phyloP scores from a whole-genome alignment of 2,329 filamentous ascomycete species.

The Monilinia fructigena region DNA sequence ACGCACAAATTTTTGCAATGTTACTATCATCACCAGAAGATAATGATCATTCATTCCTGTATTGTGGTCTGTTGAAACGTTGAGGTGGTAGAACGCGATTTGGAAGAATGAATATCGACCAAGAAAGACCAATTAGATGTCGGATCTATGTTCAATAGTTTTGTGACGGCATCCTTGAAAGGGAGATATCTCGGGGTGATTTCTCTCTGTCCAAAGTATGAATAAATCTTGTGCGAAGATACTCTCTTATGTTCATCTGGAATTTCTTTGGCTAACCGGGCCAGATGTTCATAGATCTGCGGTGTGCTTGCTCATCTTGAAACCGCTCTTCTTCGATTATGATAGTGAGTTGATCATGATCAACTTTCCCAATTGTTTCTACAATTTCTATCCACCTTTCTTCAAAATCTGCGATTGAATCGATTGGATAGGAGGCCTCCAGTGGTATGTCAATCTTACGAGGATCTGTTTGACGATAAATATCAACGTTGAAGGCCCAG shows the following conservation, averaged over 20 bases:
- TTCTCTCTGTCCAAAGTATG: constrained; percentile 15
- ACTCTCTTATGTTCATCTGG: constrained; percentile 2
- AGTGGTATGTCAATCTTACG: constrained; percentile 14
- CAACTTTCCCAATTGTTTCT: constrained; percentile 8
- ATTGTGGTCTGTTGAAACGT: constrained; percentile 7
- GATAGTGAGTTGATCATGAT: constrained; percentile 19
- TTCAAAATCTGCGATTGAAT: background rate
- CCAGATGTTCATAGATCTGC: background rate
- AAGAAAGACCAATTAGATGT: constrained; percentile 17
- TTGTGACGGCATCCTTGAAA: constrained; percentile 13
- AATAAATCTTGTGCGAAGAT: constrained; percentile 3
- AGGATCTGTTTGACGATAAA: constrained; percentile 13
- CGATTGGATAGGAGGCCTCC: background rate
- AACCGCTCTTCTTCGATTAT: constrained; percentile 10
- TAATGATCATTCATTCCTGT: constrained; percentile 12
- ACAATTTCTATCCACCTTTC: constrained; percentile 3
- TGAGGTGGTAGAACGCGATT: background rate
- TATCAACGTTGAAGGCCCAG: constrained; percentile 8
- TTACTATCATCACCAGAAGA: background rate
- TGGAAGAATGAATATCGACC: constrained; percentile 14
- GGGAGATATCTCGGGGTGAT: background rate
- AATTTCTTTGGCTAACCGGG: constrained; percentile 10
- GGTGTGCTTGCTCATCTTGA: background rate
- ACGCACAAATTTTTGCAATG: constrained; percentile 9
- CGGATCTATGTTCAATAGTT: constrained; percentile 20